A percentile compares a stretch with the other conserved stretches of the same genome.
Conservation (phyloP, 768 basidiomycete species). For the Trametes sanguinea region DNA sequence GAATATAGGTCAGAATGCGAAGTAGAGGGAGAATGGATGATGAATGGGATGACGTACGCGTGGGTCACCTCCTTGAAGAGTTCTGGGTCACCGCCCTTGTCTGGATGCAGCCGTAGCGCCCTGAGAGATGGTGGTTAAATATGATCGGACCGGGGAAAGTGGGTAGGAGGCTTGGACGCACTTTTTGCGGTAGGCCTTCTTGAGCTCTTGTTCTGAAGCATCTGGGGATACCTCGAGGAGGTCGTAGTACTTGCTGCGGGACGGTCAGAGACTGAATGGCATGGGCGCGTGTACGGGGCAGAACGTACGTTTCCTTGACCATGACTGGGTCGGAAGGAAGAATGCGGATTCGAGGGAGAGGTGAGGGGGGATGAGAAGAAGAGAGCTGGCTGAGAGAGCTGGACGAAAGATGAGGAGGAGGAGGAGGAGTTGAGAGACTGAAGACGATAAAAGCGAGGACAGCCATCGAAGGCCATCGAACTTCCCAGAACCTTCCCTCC, state of each 20-base stretch:
- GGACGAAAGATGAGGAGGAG: not conserved
- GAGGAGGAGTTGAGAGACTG: conserved; percentile 9
- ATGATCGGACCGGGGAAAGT: conserved; percentile 1
- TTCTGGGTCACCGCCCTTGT: conserved; percentile 96
- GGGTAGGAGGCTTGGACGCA: conserved; percentile 32
- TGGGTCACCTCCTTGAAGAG: conserved; percentile 97
- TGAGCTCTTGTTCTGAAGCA: conserved; percentile 83
- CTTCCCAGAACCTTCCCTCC: conserved; percentile 29
- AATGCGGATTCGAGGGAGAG: conserved; percentile 21
- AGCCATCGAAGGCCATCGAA: conserved; percentile 44
- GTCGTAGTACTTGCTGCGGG: conserved; percentile 83
- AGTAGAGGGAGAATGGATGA: conserved; percentile 14
- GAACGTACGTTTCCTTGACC: conserved; percentile 70
- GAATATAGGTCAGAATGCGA: conserved; percentile 15
- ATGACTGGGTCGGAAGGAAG: conserved; percentile 38
- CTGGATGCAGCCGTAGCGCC: conserved; percentile 83
- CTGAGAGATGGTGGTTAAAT: conserved; percentile 41
- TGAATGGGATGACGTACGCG: conserved; percentile 59
- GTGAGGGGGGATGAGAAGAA: conserved; percentile 1
- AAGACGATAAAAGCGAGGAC: conserved; percentile 30
- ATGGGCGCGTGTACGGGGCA: conserved; percentile 9
- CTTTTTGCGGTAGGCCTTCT: conserved; percentile 97
- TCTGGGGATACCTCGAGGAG: conserved; percentile 81
- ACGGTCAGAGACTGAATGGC: conserved; percentile 10
- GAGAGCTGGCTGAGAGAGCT: conserved; percentile 8